These are phyloP conservation scores for Naganishia cerealis DNA, from an alignment of 1,284 basidiomycete species.

Conservation along the genomic window DNA sequence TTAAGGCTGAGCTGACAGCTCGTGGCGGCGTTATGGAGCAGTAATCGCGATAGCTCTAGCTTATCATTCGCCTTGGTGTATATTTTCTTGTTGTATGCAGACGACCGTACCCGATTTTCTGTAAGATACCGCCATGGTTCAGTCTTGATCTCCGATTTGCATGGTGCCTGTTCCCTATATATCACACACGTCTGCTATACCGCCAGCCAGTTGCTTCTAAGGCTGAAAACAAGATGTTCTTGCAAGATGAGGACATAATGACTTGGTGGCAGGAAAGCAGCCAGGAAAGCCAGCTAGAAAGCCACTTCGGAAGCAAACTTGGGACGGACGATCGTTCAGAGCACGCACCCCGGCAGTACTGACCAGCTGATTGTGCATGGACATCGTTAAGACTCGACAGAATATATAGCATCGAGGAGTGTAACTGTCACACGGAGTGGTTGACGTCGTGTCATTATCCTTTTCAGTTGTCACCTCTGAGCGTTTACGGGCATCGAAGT, in stretches of 20 bases:
- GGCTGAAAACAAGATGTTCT: too few species aligned
- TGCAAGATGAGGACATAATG: too few species aligned
- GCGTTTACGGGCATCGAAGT: not conserved
- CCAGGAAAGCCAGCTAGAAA: not conserved
- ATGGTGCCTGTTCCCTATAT: too few species aligned
- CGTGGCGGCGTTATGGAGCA: conserved; percentile 27
- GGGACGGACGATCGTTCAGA: not conserved
- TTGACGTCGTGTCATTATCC: not conserved
- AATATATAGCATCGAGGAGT: not conserved
- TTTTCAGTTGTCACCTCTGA: not conserved
- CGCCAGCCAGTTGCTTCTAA: too few species aligned
- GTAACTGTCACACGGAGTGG: not conserved
- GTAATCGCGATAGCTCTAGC: not conserved
- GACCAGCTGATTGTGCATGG: not conserved
- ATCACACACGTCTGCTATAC: too few species aligned
- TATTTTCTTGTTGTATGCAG: conserved; percentile 4
- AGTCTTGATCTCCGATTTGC: not conserved
- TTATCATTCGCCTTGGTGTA: not conserved
- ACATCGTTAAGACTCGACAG: not conserved
- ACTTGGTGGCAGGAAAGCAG: too few species aligned
- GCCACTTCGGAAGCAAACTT: not conserved
- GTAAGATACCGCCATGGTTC: not conserved
- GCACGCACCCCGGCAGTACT: not conserved
- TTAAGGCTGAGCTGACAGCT: conserved; percentile 9
- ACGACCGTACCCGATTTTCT: not conserved